Base-by-base conservation (phyloP, 169 alveolate species). In the Plasmodium yoelii region DNA sequence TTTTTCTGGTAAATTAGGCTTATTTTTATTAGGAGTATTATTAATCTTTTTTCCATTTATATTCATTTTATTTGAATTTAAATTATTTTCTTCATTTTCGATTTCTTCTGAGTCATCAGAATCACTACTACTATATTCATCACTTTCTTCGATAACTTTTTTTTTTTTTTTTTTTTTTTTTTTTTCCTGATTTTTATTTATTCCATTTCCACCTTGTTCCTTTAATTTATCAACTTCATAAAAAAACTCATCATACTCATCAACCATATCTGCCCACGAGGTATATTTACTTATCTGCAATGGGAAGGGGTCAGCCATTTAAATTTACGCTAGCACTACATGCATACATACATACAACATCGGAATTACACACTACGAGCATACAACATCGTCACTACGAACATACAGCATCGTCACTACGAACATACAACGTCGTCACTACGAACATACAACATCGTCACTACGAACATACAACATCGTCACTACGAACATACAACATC, bases 211-310 rank as follows among this genome's bases (percentile, higher is more conserved):
- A 12, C 49, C 80, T 26, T 63, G 73, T 5, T 44, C 74, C 13
- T 74, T 59, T 55, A 74, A 39, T 7, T 74, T 74, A 0, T 74
- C 88, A 18, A 74, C 74, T n/a, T 74, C 88, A 55, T 74, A 74
- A 55, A 74, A 74, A 47, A 74, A 74, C 39, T 74, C 88, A 55
- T 74, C 88, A 39, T 74, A 74, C 15, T 74, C 88, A 44, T 74
- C 88, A 5, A 74, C 49, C 63, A 74, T 60, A 19, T 74, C 88
- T 1, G 74, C 88, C 88, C 88, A 74, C 1, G 88, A 74, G 10
- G 88, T 9, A 63, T 74, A 74, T 44, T 74, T 74, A 46, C 69
- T 74, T n/a, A 74, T 61, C 88, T 74, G 18, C 5, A 65, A 22
- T 1, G 6, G 18, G 10, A 8, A 15, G 7, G 7, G 6, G 59